A percentile compares a stretch with the other conserved stretches of the same genome.
phyloP scores from a whole-genome alignment of 2,329 filamentous ascomycete genomes.

The Trichoderma koningii region DNA sequence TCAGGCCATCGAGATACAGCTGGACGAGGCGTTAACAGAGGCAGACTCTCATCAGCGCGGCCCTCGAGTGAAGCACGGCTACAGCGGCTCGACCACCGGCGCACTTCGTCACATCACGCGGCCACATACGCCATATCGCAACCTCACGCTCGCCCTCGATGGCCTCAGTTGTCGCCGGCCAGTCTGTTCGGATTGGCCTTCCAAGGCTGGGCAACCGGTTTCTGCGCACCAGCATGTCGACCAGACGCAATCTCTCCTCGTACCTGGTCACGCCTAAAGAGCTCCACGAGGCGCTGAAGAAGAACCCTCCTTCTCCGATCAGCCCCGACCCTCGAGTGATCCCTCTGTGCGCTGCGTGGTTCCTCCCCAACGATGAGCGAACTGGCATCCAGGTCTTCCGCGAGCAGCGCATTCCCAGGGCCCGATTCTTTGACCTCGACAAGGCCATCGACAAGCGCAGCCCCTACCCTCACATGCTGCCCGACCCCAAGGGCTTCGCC shows the following conservation, averaged over 20 bases:
- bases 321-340: constrained; percentile 82
- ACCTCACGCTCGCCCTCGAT: constrained; percentile 37
- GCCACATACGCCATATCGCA: constrained; percentile 7
- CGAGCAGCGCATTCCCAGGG: constrained; percentile 79
- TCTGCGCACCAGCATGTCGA: constrained; percentile 37
- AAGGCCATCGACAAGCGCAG: constrained; percentile 84
- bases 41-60: constrained; percentile 1
- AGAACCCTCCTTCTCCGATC: constrained; percentile 76
- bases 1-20: constrained; percentile 20
- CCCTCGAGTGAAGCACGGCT: neutral
- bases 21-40: constrained; percentile 17
- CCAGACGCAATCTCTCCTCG: constrained; percentile 60
- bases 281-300: constrained; percentile 77
- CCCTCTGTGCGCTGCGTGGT: constrained; percentile 92
- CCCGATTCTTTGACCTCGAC: constrained; percentile 96
- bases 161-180: constrained; percentile 48
- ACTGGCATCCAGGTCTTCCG: constrained; percentile 80
- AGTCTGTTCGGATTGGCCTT: constrained; percentile 46
- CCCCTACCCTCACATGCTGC: constrained; percentile 96
- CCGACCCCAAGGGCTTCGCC: constrained; percentile 76
- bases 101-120: neutral
- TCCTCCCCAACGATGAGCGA: constrained; percentile 87
- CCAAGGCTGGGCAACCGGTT: constrained; percentile 42
- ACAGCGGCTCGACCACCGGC: constrained; percentile 3
- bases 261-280: constrained; percentile 87